Conservation (phyloP, 2,329 filamentous ascomycete genomes). For the Phialophora macrospora region DNA sequence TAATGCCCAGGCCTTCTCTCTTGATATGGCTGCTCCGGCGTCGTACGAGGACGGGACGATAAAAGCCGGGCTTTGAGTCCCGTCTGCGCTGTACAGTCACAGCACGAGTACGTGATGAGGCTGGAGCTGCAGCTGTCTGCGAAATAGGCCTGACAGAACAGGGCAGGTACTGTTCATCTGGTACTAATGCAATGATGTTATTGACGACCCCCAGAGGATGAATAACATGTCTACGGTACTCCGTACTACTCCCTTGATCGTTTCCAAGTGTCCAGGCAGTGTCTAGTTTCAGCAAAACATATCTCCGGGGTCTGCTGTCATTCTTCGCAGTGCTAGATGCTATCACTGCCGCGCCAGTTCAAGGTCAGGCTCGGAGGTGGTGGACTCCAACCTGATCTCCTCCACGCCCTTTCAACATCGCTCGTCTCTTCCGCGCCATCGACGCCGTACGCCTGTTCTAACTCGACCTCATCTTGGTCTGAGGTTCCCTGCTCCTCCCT, state of each 20-base stretch:
- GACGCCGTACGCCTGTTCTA: neutral
- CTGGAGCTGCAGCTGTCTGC: neutral
- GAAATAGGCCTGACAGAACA: neutral
- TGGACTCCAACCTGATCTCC: neutral
- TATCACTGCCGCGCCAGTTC: neutral
- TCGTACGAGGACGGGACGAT: neutral
- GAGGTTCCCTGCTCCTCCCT: neutral
- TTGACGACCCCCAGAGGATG: neutral
- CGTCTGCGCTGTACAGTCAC: no score
- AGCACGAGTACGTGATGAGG: no score
- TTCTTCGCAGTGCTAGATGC: neutral
- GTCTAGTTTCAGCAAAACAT: neutral
- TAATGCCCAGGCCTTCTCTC: constrained; percentile 10
- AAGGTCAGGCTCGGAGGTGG: neutral
- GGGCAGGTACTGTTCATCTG: neutral
- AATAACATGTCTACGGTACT: neutral
- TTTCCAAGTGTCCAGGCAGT: neutral
- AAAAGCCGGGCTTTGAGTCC: neutral
- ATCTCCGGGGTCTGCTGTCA: neutral
- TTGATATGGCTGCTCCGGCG: neutral
- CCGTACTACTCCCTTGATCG: neutral
- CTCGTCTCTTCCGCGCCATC: neutral
- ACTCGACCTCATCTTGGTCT: neutral
- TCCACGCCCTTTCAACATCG: neutral
- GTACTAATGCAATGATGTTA: neutral